These are phyloP conservation scores for Apophysomyces sp. DNA, from an alignment of 371 early-diverging fungal species.

Conservation along the genomic window DNA sequence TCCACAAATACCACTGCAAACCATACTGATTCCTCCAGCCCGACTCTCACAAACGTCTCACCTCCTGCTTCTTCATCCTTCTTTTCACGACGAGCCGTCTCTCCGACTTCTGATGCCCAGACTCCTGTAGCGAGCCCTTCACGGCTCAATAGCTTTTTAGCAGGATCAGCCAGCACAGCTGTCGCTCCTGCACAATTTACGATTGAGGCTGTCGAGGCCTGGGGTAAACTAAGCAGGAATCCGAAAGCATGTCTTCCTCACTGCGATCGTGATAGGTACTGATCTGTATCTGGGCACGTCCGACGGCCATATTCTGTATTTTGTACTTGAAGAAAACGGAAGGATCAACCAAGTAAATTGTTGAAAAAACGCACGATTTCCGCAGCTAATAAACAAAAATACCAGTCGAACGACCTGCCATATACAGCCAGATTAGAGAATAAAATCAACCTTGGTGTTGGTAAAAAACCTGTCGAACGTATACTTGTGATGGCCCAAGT, in stretches of 20 bases:
- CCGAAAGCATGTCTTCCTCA: not conserved
- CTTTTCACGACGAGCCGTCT: conserved; percentile 28
- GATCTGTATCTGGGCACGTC: conserved; percentile 75
- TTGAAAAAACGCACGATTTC: not conserved
- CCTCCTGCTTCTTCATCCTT: conserved; percentile 18
- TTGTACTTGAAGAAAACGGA: conserved; percentile 47
- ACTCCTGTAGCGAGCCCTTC: conserved; percentile 23
- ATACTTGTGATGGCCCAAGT: conserved; percentile 70
- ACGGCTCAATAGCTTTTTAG: conserved; percentile 14
- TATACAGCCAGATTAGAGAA: conserved; percentile 47
- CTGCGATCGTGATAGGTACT: conserved; percentile 40
- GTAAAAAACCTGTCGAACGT: conserved; percentile 64
- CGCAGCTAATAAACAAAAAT: not conserved
- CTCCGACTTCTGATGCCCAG: conserved; percentile 27
- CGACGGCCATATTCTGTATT: conserved; percentile 71
- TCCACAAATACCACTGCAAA: conserved; percentile 5
- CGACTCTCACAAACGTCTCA: conserved; percentile 1
- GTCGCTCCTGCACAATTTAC: conserved; percentile 15
- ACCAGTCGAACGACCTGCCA: conserved; percentile 19
- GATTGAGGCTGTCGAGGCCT: conserved; percentile 56
- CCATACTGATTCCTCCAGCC: conserved; percentile 3
- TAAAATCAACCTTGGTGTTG: conserved; percentile 59
- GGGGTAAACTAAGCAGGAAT: conserved; percentile 38
- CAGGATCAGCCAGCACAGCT: conserved; percentile 8
- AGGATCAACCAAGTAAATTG: conserved; percentile 34